These are phyloP conservation scores for Onygenales sp. DNA, from an alignment of 2,329 filamentous ascomycete species.

Conservation along the genomic window DNA sequence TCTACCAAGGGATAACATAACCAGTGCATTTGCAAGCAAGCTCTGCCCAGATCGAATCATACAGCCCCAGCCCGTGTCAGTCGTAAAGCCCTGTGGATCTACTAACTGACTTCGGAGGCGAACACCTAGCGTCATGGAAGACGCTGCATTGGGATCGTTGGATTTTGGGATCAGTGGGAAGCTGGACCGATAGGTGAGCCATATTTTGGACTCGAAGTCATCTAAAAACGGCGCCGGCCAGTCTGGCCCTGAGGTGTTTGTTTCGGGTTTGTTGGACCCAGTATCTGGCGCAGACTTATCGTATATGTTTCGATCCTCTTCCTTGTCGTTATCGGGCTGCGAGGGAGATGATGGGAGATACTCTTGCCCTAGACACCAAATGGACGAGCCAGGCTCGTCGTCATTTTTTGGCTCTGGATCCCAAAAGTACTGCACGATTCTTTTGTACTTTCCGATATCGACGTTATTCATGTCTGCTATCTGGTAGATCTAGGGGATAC, in stretches of 20 bases:
- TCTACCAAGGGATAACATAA: conserved; percentile 65
- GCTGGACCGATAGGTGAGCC: conserved; percentile 91
- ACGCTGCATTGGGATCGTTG: conserved; percentile 58
- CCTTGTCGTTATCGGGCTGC: conserved; percentile 2
- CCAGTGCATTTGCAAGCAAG: conserved; percentile 76
- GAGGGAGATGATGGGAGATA: conserved; percentile 34
- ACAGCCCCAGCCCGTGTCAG: conserved; percentile 94
- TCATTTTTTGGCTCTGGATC: conserved; percentile 83
- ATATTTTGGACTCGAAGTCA: conserved; percentile 86
- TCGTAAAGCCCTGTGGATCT: conserved; percentile 74
- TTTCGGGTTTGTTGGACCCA: neutral
- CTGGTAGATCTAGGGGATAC: neutral
- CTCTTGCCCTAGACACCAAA: conserved; percentile 70
- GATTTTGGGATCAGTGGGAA: conserved; percentile 77
- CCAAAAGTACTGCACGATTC: conserved; percentile 85
- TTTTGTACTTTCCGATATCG: conserved; percentile 68
- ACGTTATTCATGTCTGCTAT: conserved; percentile 49
- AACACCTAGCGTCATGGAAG: conserved; percentile 71
- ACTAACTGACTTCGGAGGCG: conserved; percentile 70
- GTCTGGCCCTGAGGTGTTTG: conserved; percentile 30
- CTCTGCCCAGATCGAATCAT: conserved; percentile 98
- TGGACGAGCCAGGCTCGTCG: conserved; percentile 53
- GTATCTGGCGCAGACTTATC: neutral
- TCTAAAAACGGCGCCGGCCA: conserved; percentile 83
- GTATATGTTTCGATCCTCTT: neutral